Evolutionary conservation across 768 basidiomycete genomes (phyloP).

Genomic region (Strobilomyces dryophilus): DNA sequence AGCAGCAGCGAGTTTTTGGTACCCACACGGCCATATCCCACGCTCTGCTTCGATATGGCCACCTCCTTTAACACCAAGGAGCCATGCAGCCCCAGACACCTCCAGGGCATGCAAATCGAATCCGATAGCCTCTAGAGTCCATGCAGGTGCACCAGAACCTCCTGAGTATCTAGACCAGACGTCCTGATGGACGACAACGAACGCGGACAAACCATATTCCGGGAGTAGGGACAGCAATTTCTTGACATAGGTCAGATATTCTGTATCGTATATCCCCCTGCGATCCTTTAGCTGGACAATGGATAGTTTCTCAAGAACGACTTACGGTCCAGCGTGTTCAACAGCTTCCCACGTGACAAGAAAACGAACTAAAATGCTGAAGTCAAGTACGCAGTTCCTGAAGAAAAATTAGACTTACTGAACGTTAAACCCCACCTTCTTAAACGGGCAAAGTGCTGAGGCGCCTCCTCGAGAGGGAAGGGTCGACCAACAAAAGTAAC

Average conservation of each 20-base stretch:
- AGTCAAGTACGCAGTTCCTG: background rate
- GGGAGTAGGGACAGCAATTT: conserved; percentile 65
- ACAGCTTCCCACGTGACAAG: conserved; percentile 97
- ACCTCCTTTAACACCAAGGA: conserved; percentile 72
- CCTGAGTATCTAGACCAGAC: conserved; percentile 95
- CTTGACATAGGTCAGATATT: conserved; percentile 79
- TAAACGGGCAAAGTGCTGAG: conserved; percentile 74
- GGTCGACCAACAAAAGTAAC: conserved; percentile 90
- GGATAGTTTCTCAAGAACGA: conserved; percentile 15
- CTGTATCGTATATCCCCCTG: conserved; percentile 80
- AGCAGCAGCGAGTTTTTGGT: conserved; percentile 87
- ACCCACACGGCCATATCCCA: conserved; percentile 91
- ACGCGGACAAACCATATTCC: conserved; percentile 66
- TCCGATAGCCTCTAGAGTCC: conserved; percentile 86
- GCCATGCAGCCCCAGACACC: conserved; percentile 82
- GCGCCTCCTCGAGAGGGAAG: conserved; percentile 87
- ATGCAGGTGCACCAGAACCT: conserved; percentile 94
- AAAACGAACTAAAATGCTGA: conserved; percentile 62
- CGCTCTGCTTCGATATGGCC: conserved; percentile 74
- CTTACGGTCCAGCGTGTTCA: conserved; percentile 90
- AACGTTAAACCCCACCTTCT: conserved; percentile 87
- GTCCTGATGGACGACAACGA: conserved; percentile 87
- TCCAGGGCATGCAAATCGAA: conserved; percentile 81
- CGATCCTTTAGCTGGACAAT: background rate
- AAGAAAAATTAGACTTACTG: conserved; percentile 44